phyloP scores from a whole-genome alignment of 2,329 filamentous ascomycete species.

The Dactylonectria estremocensis region DNA sequence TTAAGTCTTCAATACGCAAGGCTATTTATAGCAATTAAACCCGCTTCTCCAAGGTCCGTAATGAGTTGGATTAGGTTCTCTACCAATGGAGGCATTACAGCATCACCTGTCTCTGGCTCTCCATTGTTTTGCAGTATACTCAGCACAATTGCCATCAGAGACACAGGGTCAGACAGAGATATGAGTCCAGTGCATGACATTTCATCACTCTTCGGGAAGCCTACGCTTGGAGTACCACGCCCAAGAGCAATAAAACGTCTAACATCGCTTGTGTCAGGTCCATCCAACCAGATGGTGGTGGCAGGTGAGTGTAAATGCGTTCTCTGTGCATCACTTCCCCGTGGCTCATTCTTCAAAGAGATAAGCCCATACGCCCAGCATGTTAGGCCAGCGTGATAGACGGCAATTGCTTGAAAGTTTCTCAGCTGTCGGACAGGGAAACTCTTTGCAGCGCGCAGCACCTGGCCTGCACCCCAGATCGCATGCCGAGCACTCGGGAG shows the following conservation, averaged over 20 bases:
- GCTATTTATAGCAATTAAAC: neutral
- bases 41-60: neutral
- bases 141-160: neutral
- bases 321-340: neutral
- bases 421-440: neutral
- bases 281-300: neutral
- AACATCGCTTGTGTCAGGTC: neutral
- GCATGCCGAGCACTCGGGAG: neutral
- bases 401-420: neutral
- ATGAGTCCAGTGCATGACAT: neutral
- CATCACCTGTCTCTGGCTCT: neutral
- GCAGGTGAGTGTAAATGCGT: neutral
- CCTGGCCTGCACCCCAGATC: neutral
- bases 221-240: neutral
- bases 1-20: neutral
- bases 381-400: neutral
- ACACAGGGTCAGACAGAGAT: neutral
- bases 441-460: neutral
- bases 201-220: neutral
- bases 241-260: neutral
- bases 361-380: neutral
- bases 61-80: neutral
- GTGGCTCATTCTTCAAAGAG: neutral
- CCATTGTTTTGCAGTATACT: neutral
- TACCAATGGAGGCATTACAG: neutral